phyloP scores from a whole-genome alignment of 148 eudicot genomes.

The Polygonum maritimum region DNA sequence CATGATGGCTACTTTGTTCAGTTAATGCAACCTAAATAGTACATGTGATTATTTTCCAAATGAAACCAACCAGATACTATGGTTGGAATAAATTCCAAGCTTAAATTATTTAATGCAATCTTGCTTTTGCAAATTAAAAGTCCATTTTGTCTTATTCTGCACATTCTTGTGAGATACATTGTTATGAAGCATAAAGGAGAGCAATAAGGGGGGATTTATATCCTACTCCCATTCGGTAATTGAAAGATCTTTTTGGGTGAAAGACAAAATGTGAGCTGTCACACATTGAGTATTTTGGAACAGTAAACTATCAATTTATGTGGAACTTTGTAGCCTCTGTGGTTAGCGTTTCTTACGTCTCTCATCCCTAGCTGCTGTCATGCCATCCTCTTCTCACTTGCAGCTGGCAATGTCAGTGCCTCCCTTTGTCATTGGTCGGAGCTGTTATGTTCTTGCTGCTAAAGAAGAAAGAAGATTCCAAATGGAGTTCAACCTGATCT shows the following conservation, averaged over 20 bases:
- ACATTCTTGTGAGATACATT: not conserved
- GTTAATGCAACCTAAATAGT: not conserved
- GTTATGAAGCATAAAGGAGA: not conserved
- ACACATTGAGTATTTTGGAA: not conserved
- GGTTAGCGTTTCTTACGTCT: not conserved
- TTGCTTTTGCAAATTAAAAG: not conserved
- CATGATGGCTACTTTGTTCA: not conserved
- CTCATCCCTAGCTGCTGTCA: not conserved
- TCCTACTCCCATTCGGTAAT: not conserved
- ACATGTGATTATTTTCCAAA: not conserved
- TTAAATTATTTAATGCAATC: not conserved
- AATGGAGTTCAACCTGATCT: not conserved
- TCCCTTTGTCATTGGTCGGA: not conserved
- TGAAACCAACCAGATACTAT: not conserved
- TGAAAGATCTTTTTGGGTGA: not conserved
- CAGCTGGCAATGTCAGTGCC: not conserved
- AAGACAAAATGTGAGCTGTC: not conserved
- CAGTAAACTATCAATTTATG: not conserved
- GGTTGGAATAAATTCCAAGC: not conserved
- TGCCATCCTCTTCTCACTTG: not conserved
- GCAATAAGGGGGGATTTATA: not conserved
- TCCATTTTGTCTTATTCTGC: not conserved
- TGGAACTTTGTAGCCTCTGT: not conserved
- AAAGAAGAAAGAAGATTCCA: not conserved
- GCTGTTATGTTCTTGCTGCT: not conserved